Percentiles rank a stretch among this genome's conserved stretches.
Evolutionary conservation across 208 protist genomes (phyloP).

Genomic region (Acanthamoeba lenticulata): DNA sequence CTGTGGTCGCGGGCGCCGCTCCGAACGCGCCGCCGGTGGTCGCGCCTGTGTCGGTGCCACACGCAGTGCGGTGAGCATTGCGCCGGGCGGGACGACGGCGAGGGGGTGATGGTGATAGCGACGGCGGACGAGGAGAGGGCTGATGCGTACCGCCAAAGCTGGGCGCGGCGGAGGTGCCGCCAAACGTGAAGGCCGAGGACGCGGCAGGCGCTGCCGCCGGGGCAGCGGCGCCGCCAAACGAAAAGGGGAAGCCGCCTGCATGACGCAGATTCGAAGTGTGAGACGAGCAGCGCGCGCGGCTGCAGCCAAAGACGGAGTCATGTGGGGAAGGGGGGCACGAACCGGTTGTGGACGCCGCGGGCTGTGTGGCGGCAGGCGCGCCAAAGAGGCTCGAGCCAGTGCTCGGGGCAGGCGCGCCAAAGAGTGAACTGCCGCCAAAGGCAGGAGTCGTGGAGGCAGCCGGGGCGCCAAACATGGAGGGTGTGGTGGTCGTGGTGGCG

Average conservation of each 20-base stretch:
- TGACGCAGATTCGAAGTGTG: background rate
- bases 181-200: background rate
- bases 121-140: background rate
- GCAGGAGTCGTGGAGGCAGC: background rate
- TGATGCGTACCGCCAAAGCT: background rate
- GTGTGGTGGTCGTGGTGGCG: background rate
- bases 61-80: background rate
- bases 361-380: background rate
- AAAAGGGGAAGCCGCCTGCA: background rate
- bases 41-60: background rate
- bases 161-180: background rate
- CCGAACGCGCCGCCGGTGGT: background rate
- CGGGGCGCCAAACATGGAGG: background rate
- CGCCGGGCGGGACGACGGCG: background rate
- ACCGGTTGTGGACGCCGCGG: background rate
- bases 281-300: background rate
- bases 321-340: background rate
- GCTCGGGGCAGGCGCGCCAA: background rate
- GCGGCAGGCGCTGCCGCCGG: background rate
- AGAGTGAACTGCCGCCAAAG: conserved; percentile 14
- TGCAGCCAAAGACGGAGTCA: too few species aligned
- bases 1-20: background rate
- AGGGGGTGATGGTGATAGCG: background rate
- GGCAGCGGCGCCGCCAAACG: background rate
- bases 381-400: background rate